A percentile compares a stretch with the other conserved stretches of the same genome.
Evolutionary conservation across 805 yeast species (phyloP).

Genomic region (Yamadazyma nakazawae): DNA sequence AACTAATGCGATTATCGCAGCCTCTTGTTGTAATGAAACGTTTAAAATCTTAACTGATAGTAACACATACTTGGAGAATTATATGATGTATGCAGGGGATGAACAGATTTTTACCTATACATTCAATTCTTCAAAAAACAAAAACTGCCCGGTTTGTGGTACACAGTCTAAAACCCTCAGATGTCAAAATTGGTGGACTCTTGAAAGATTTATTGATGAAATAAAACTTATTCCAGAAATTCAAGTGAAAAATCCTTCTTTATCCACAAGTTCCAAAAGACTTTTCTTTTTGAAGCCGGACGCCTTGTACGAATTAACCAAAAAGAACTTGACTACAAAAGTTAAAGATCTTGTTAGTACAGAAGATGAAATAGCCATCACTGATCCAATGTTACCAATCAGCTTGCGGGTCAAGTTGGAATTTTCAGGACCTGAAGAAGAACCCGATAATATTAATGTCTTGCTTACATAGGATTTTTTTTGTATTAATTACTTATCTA

Average conservation of each 20-base stretch:
- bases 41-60: slow-evolving; percentile 72
- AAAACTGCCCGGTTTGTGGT: slow-evolving; percentile 79
- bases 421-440: slow-evolving; percentile 24
- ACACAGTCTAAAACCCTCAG: slow-evolving; percentile 22
- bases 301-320: slow-evolving; percentile 42
- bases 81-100: slow-evolving; percentile 85
- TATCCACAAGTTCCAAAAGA: slow-evolving; percentile 35
- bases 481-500: background rate
- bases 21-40: slow-evolving; percentile 82
- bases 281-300: slow-evolving; percentile 50
- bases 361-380: slow-evolving; percentile 51
- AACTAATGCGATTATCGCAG: slow-evolving; percentile 90
- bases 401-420: slow-evolving; percentile 26
- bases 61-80: slow-evolving; percentile 66
- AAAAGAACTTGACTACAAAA: slow-evolving; percentile 37
- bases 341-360: slow-evolving; percentile 34
- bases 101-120: slow-evolving; percentile 73
- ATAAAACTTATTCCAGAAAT: slow-evolving; percentile 29
- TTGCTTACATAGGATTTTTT: slow-evolving; percentile 1
- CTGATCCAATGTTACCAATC: slow-evolving; percentile 52
- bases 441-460: slow-evolving; percentile 18
- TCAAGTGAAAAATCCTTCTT: slow-evolving; percentile 43
- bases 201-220: slow-evolving; percentile 42
- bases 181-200: slow-evolving; percentile 31
- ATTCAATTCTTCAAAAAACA: slow-evolving; percentile 57